Percentiles rank a stretch among this genome's conserved stretches.
Evolutionary conservation across 495 filamentous ascomycete genomes (phyloP).

Genomic region (Penicillium lagena): DNA sequence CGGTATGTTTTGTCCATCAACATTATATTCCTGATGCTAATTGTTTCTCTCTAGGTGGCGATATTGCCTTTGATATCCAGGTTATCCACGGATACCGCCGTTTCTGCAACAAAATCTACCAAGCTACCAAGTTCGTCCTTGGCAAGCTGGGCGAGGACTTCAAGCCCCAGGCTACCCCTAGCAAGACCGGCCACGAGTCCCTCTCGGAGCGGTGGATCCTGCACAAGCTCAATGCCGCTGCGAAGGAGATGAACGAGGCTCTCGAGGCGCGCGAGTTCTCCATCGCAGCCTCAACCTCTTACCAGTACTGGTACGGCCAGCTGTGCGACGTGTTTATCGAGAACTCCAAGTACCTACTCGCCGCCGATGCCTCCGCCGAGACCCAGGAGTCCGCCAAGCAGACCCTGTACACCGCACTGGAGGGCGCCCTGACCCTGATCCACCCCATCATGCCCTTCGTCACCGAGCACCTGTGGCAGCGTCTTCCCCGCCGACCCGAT

Average conservation of each 20-base stretch:
- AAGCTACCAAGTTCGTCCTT: slow-evolving; percentile 81
- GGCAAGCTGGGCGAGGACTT: slow-evolving; percentile 70
- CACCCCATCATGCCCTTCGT: slow-evolving; percentile 80
- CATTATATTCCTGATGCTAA: slow-evolving; percentile 9
- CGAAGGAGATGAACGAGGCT: slow-evolving; percentile 66
- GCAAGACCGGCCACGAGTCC: slow-evolving; percentile 59
- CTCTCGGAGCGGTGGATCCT: slow-evolving; percentile 82
- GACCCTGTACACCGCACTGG: slow-evolving; percentile 63
- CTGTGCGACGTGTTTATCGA: slow-evolving; percentile 68
- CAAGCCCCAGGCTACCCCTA: slow-evolving; percentile 48
- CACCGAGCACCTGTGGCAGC: slow-evolving; percentile 74
- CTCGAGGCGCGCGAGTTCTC: slow-evolving; percentile 70
- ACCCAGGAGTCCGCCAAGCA: slow-evolving; percentile 54
- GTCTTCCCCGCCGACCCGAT: slow-evolving; percentile 57
- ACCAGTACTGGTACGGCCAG: slow-evolving; percentile 64
- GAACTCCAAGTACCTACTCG: slow-evolving; percentile 71
- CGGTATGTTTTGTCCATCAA: slow-evolving; percentile 37
- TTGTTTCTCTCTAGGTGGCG: slow-evolving; percentile 42
- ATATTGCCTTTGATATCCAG: slow-evolving; percentile 80
- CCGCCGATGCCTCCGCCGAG: slow-evolving; percentile 48
- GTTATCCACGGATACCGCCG: slow-evolving; percentile 78
- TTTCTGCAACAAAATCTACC: slow-evolving; percentile 91
- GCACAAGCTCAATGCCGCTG: slow-evolving; percentile 66
- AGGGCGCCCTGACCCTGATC: slow-evolving; percentile 59
- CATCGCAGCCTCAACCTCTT: slow-evolving; percentile 51